These are phyloP conservation scores for Erucastrum elatum DNA, from an alignment of 345 rosid species.

Conservation along the genomic window DNA sequence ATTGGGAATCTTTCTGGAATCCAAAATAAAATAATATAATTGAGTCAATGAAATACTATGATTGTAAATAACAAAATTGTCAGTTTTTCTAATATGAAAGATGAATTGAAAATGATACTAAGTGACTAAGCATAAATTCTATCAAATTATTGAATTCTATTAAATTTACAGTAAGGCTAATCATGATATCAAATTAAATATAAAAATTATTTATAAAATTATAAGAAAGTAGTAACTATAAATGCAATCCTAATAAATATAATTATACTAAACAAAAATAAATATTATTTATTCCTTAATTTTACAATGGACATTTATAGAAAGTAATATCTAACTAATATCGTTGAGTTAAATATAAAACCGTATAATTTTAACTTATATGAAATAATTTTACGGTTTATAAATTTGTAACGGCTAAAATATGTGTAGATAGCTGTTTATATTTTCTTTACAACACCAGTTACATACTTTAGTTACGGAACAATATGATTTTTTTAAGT, in stretches of 20 bases:
- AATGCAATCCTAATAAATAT: no score
- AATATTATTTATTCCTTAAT: background rate
- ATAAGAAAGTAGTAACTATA: background rate
- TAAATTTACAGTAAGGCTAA: background rate
- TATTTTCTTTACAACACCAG: background rate
- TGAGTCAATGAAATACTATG: background rate
- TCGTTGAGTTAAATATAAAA: background rate
- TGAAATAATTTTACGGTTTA: background rate
- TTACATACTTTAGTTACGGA: background rate
- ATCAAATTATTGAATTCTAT: background rate
- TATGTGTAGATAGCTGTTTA: background rate
- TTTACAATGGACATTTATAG: background rate
- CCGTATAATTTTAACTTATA: no score
- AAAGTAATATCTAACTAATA: background rate
- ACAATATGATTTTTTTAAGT: background rate
- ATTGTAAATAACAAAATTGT: background rate
- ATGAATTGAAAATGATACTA: background rate
- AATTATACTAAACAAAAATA: no score
- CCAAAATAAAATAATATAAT: background rate
- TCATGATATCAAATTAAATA: background rate
- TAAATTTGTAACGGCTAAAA: background rate
- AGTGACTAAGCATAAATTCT: background rate
- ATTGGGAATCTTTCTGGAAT: slow-evolving; percentile 9
- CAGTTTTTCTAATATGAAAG: background rate
- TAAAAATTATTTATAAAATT: no score